Conservation (phyloP, 768 basidiomycete genomes). For the Dioszegia aurantiaca region DNA sequence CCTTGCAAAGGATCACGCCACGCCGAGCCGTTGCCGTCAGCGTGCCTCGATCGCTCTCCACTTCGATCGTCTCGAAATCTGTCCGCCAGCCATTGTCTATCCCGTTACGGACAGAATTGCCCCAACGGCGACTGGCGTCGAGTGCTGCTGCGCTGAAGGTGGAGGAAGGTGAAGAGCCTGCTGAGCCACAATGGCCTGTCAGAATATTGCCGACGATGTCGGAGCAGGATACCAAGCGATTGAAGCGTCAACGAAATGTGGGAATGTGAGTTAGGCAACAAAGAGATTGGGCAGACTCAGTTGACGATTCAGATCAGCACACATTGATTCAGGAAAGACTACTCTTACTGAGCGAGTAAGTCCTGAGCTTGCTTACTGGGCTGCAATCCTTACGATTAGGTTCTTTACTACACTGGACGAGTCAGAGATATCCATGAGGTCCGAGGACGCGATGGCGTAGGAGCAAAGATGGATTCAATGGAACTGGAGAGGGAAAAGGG, state of each 20-base stretch:
- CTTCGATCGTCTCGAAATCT: background rate
- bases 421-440: conserved; percentile 97
- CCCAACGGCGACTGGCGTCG: conserved; percentile 21
- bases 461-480: conserved; percentile 99
- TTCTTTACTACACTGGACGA: conserved; percentile 92
- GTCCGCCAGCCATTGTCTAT: background rate
- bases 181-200: conserved; percentile 46
- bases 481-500: conserved; percentile 98
- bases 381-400: conserved; percentile 16
- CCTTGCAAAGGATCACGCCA: background rate
- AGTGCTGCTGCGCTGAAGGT: conserved; percentile 29
- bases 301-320: conserved; percentile 37
- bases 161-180: conserved; percentile 24
- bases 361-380: background rate
- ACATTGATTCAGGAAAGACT: conserved; percentile 83
- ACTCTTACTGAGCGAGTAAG: conserved; percentile 83
- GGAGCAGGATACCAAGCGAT: conserved; percentile 64
- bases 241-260: conserved; percentile 83
- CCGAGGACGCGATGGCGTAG: conserved; percentile 88
- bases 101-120: background rate
- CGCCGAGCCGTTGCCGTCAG: background rate
- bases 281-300: background rate
- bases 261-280: conserved; percentile 62
- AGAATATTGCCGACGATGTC: conserved; percentile 54
- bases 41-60: background rate